These are phyloP conservation scores for Nicotiana rustica DNA, from an alignment of 305 asterid species.

Conservation along the genomic window DNA sequence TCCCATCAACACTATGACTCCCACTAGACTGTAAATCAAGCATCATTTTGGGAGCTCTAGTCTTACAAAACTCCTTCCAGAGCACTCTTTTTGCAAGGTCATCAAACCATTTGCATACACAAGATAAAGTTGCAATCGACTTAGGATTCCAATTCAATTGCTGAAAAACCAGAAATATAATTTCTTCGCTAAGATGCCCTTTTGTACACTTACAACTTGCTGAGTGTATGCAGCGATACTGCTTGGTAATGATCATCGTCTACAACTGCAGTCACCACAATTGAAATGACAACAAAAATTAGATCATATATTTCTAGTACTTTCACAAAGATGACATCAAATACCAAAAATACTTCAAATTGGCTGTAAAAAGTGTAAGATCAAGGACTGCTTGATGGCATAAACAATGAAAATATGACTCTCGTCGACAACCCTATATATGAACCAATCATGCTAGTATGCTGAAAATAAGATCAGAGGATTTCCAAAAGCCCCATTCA, in stretches of 20 bases:
- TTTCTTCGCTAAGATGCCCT: constrained; percentile 87
- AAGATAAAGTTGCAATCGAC: constrained; percentile 73
- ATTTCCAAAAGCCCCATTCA: constrained; percentile 13
- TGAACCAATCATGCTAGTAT: not conserved
- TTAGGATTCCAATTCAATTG: constrained; percentile 91
- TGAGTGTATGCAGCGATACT: constrained; percentile 93
- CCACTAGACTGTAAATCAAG: constrained; percentile 89
- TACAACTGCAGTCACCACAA: constrained; percentile 18
- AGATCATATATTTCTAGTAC: not conserved
- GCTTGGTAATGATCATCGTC: constrained; percentile 71
- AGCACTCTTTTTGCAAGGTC: constrained; percentile 92
- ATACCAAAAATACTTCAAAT: not conserved
- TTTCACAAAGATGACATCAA: constrained; percentile 1
- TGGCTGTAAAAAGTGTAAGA: constrained; percentile 4
- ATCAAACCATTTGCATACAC: constrained; percentile 95
- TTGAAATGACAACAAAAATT: constrained; percentile 12
- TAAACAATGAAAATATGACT: not conserved
- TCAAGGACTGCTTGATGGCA: not conserved
- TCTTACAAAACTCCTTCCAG: constrained; percentile 96
- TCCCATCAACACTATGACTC: constrained; percentile 86
- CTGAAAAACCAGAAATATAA: constrained; percentile 80
- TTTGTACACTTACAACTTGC: constrained; percentile 81
- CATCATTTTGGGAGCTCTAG: constrained; percentile 97
- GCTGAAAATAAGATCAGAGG: not conserved
- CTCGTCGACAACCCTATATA: not conserved